These are phyloP conservation scores for Aspergillus ruber DNA, from an alignment of 2,329 filamentous ascomycete genomes.

Conservation along the genomic window DNA sequence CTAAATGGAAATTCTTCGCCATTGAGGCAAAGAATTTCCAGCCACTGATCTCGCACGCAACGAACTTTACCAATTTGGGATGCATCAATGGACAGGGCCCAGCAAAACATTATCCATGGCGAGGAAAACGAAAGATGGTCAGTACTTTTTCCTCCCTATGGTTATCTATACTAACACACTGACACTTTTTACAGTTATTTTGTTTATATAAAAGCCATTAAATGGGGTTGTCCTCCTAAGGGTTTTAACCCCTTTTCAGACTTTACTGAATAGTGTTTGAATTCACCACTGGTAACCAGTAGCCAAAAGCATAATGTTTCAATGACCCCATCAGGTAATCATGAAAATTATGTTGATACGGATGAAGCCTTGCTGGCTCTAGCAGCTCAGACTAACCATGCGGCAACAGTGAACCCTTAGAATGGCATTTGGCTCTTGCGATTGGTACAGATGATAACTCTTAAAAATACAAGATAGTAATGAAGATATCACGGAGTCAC, in stretches of 20 bases:
- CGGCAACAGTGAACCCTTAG: not conserved
- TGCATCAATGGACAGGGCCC: not conserved
- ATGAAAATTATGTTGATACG: not conserved
- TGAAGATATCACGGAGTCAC: constrained; percentile 11
- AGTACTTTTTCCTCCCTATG: not conserved
- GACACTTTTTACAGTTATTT: not conserved
- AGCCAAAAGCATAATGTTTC: not conserved
- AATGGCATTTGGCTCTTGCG: not conserved
- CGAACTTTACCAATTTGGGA: not conserved
- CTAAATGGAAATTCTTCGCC: too few species aligned
- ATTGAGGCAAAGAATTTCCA: too few species aligned
- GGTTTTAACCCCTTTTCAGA: not conserved
- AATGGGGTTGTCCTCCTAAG: not conserved
- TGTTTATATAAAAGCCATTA: not conserved
- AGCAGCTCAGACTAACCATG: not conserved
- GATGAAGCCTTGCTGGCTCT: not conserved
- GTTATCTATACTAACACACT: not conserved
- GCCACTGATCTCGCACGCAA: not conserved
- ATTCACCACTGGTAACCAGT: not conserved
- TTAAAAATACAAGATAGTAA: too few species aligned
- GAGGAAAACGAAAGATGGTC: not conserved
- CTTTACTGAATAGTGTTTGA: not conserved
- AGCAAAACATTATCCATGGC: not conserved
- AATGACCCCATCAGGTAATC: not conserved
- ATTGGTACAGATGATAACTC: too few species aligned